Base-by-base conservation (phyloP, 2,329 filamentous ascomycete species). In the Leptographium galeiforme region DNA sequence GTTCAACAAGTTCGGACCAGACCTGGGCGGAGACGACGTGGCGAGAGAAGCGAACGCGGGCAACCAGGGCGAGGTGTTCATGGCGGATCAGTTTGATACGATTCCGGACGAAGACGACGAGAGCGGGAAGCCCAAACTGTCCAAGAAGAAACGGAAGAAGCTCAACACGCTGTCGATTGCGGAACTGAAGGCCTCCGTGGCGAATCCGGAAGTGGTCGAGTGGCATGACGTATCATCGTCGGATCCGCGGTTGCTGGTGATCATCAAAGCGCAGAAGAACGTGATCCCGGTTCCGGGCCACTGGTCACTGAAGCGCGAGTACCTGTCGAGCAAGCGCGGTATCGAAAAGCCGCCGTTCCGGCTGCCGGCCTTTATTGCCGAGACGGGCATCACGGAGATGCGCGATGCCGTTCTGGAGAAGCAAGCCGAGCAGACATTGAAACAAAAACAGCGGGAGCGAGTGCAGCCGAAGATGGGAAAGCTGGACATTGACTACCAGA, bases 311-410 rank as follows among this genome's bases (percentile, higher is more conserved):
- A 98, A 98, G 73, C 82, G 93, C 60, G 93, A 98, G 67, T 98
- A 98, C 64, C 75, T 98, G 4, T 97, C 91, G 1, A 96, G 90
- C 46, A 98, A 98, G 70, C 81, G 93, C 56, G 93, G 93, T 70
- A 88, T 98, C 56, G 93, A 98, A 68, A 98, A 98, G 70, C 80
- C 91, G 0, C 84, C 90, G 0, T 98, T 97, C 67, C 79, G 88
- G 32, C 77, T 98, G 16, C 93, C 93, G 1, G 93, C 91, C 62
- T 98, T 97, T 67, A 98, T 98, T 59, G 86, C 91, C 61, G 93
- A 97, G 65, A 98, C 93, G 2, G 93, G 93, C 38, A 98, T 98
- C 62, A 82, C 89, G 16, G 93, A 97, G 72, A 98, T 98, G 93
- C 84, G 93, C 60, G 93, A 97, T 66, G 91, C 93, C 4, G 89